Percentiles rank a stretch among this genome's conserved stretches.
Conservation (phyloP, 805 yeast genomes). For the Cyberlindnera xylosilytica region DNA sequence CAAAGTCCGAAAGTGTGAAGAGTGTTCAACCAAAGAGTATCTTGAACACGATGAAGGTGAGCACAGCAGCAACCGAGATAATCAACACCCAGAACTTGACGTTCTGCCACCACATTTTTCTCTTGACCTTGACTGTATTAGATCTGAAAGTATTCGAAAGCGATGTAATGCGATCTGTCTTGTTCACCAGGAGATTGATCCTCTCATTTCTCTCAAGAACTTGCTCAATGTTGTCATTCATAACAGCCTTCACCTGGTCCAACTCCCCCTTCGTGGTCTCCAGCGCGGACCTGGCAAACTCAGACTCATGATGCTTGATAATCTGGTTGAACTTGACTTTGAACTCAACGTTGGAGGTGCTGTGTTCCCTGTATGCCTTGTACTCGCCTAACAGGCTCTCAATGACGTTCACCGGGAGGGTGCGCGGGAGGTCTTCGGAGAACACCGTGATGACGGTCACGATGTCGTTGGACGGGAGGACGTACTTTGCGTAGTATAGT, state of each 20-base stretch:
- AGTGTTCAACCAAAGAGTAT: constrained; percentile 50
- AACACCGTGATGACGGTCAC: constrained; percentile 23
- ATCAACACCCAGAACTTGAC: constrained; percentile 51
- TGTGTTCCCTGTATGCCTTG: constrained; percentile 32
- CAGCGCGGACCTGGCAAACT: constrained; percentile 30
- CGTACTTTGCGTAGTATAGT: constrained; percentile 21
- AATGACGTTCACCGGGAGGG: constrained; percentile 20
- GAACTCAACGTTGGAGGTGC: constrained; percentile 40
- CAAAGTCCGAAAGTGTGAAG: too few relatives aligned
- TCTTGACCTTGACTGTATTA: constrained; percentile 46
- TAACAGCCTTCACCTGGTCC: constrained; percentile 50
- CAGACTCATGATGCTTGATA: constrained; percentile 50
- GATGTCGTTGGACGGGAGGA: constrained; percentile 23
- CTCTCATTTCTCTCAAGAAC: constrained; percentile 59
- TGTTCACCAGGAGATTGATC: constrained; percentile 52
- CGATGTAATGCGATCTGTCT: constrained; percentile 54
- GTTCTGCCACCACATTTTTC: constrained; percentile 56
- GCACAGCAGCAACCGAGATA: constrained; percentile 57
- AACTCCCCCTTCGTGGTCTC: constrained; percentile 47
- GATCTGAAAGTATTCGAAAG: constrained; percentile 53
- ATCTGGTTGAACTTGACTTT: constrained; percentile 55
- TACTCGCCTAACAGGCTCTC: constrained; percentile 43
- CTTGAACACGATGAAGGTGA: constrained; percentile 67
- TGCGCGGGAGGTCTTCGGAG: constrained; percentile 17
- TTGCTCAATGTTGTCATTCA: constrained; percentile 61